Conservation (phyloP, 495 filamentous ascomycete species). For the Xylaria intraflava region DNA sequence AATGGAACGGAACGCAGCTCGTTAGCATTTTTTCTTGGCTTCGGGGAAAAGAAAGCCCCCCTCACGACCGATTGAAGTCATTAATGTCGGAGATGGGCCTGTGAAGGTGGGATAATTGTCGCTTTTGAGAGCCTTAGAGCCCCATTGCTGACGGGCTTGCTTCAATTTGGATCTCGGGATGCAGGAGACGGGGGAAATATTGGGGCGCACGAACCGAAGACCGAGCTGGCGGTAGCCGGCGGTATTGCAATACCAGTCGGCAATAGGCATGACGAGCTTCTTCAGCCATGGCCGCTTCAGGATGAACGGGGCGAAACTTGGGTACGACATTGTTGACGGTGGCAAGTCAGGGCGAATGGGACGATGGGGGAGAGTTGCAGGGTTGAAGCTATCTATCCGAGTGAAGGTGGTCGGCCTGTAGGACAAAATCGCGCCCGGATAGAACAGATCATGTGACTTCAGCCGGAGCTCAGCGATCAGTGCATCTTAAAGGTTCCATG, state of each 20-base stretch:
- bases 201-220: constrained; percentile 58
- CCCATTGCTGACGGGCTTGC: not conserved
- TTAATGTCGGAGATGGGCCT: too few species aligned
- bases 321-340: constrained; percentile 59
- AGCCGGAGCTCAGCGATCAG: too few species aligned
- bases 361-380: constrained; percentile 12
- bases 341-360: constrained; percentile 3
- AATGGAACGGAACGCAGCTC: constrained; percentile 8
- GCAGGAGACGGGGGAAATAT: not conserved
- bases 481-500: too few species aligned
- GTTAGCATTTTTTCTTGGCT: not conserved
- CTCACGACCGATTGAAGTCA: not conserved
- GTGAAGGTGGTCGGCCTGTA: constrained; percentile 17
- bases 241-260: constrained; percentile 76
- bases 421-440: constrained; percentile 5
- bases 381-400: not conserved
- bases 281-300: constrained; percentile 77
- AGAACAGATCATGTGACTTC: constrained; percentile 21
- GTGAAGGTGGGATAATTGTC: too few species aligned
- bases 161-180: not conserved
- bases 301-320: constrained; percentile 64
- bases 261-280: constrained; percentile 67
- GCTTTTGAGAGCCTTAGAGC: not conserved
- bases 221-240: constrained; percentile 91
- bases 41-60: not conserved